Percentiles rank a stretch among this genome's conserved stretches.
These are phyloP conservation scores for Chamaenerion angustifolium DNA, from an alignment of 345 rosid genomes.

Conservation along the genomic window DNA sequence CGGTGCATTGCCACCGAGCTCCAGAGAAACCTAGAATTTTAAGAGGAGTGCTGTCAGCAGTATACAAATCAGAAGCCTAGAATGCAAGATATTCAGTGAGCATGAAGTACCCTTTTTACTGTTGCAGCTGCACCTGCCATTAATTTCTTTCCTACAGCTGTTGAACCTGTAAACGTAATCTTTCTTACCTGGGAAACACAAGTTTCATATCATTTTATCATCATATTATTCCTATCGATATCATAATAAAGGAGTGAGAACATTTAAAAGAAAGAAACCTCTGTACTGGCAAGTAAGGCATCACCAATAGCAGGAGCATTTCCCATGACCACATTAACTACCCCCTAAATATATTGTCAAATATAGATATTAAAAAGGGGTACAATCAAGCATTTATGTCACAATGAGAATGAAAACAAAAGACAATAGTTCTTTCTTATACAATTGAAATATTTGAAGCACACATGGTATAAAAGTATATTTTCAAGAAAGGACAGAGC, in stretches of 20 bases:
- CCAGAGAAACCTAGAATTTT: conserved; percentile 56
- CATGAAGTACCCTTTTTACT: conserved; percentile 59
- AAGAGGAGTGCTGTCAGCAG: conserved; percentile 8
- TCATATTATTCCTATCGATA: conserved; percentile 1
- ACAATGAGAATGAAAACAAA: too few relatives aligned
- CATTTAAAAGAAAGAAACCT: conserved; percentile 32
- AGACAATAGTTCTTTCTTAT: too few relatives aligned
- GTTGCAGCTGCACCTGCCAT: conserved; percentile 95
- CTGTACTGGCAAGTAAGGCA: conserved; percentile 63
- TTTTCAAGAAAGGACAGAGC: too few relatives aligned
- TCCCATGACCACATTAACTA: conserved; percentile 71
- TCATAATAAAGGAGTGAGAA: conserved; percentile 1
- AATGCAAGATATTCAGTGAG: conserved; percentile 4
- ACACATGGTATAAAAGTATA: too few relatives aligned
- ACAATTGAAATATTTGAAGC: too few relatives aligned
- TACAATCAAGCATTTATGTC: too few relatives aligned
- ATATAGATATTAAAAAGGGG: neutral
- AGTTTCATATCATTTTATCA: neutral
- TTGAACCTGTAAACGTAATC: conserved; percentile 92
- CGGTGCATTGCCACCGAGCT: conserved; percentile 98
- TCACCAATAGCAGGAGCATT: conserved; percentile 80
- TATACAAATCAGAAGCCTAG: neutral
- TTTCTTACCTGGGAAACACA: conserved; percentile 58
- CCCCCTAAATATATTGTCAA: conserved; percentile 37
- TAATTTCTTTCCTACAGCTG: conserved; percentile 93